A percentile compares a stretch with the other conserved stretches of the same genome.
These are phyloP conservation scores for Aspergillus nidulans DNA, from an alignment of 495 filamentous ascomycete species.

Conservation along the genomic window DNA sequence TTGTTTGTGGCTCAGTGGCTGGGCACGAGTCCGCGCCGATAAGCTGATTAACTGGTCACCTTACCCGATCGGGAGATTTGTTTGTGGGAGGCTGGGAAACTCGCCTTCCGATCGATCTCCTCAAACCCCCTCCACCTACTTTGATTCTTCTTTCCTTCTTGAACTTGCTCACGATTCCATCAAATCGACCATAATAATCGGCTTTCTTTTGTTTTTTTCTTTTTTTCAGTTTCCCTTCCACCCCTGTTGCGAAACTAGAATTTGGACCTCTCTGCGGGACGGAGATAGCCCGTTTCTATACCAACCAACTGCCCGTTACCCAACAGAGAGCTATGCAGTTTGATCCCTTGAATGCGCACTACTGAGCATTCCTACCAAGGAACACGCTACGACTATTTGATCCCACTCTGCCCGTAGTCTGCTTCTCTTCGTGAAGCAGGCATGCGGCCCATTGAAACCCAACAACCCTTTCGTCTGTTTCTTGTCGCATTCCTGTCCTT, in stretches of 20 bases:
- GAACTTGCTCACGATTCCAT: not conserved
- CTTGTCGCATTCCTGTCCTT: slow-evolving; percentile 28
- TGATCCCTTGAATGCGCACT: slow-evolving; percentile 32
- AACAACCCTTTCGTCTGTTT: slow-evolving; percentile 22
- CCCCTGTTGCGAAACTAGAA: slow-evolving; percentile 1
- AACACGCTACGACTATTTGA: not conserved
- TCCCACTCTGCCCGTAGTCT: slow-evolving; percentile 12
- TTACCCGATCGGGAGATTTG: slow-evolving; percentile 43
- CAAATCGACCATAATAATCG: not conserved
- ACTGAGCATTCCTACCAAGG: slow-evolving; percentile 27
- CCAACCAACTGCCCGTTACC: slow-evolving; percentile 24
- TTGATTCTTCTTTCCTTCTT: slow-evolving; percentile 1
- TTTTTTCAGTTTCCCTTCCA: not conserved
- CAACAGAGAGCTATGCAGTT: slow-evolving; percentile 17
- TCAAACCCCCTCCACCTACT: slow-evolving; percentile 7
- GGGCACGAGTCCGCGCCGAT: too few relatives aligned
- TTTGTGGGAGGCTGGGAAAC: slow-evolving; percentile 19
- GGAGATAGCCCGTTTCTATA: slow-evolving; percentile 24
- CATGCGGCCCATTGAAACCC: slow-evolving; percentile 38
- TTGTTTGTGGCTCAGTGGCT: slow-evolving; percentile 15
- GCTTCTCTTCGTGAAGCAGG: slow-evolving; percentile 36
- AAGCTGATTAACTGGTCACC: slow-evolving; percentile 20
- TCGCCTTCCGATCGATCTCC: slow-evolving; percentile 12
- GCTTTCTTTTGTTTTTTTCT: not conserved
- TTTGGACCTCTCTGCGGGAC: slow-evolving; percentile 11